Evolutionary conservation across 352 stramenopile species (phyloP).

Genomic region (Phytopythium chamaehyphon): DNA sequence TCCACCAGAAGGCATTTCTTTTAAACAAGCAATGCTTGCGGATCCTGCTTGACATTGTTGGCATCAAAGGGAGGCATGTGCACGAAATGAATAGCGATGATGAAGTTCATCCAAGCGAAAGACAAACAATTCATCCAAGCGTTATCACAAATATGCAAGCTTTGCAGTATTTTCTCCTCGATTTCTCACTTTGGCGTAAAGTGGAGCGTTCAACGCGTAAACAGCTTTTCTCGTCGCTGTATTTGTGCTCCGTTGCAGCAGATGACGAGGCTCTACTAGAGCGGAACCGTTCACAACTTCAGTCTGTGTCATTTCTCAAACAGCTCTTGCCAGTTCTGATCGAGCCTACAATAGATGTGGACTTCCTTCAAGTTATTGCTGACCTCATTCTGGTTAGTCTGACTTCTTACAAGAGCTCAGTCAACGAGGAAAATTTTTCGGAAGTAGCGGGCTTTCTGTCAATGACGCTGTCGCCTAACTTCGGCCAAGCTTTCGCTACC

Average conservation of each 20-base stretch:
- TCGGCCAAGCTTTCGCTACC: slow-evolving; percentile 16
- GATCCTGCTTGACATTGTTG: slow-evolving; percentile 50
- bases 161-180: slow-evolving; percentile 67
- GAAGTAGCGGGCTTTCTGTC: slow-evolving; percentile 62
- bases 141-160: slow-evolving; percentile 44
- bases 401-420: slow-evolving; percentile 27
- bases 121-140: not conserved
- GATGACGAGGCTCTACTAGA: slow-evolving; percentile 43
- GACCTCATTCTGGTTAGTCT: slow-evolving; percentile 70
- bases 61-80: slow-evolving; percentile 32
- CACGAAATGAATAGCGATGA: not conserved
- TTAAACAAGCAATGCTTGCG: slow-evolving; percentile 31
- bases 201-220: slow-evolving; percentile 28
- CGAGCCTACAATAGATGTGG: slow-evolving; percentile 37
- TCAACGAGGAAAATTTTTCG: slow-evolving; percentile 57
- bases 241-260: slow-evolving; percentile 43
- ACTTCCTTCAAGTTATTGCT: slow-evolving; percentile 54
- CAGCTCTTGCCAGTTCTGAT: slow-evolving; percentile 72
- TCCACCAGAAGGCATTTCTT: slow-evolving; percentile 51
- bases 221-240: slow-evolving; percentile 60
- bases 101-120: not conserved
- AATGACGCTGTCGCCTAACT: slow-evolving; percentile 48
- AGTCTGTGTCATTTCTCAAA: slow-evolving; percentile 57
- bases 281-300: slow-evolving; percentile 53
- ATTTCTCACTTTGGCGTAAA: slow-evolving; percentile 68